Evolutionary conservation across 495 filamentous ascomycete species (phyloP), one percentile per base, ranked within the genome.

Genomic region (Margaritispora aquatica): DNA sequence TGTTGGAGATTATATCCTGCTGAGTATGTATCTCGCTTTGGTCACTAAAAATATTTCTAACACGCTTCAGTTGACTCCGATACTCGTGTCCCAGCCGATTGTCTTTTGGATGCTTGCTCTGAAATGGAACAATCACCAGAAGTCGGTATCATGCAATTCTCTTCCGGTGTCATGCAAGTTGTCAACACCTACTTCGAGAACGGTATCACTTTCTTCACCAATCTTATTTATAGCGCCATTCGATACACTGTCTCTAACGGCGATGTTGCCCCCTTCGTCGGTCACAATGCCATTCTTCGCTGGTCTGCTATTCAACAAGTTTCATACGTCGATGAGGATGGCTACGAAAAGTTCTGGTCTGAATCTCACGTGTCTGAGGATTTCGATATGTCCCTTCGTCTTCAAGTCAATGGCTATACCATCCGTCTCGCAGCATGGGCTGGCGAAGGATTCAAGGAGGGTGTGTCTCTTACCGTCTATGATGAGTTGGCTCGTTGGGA

Each of bases 401-500:
- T 92, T 20, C 88, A 92, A 69, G 82, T 78, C 52, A 74, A 58
- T 63, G 88, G 88, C 17, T 90, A 90, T 70, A 83, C 85, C 63
- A 83, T 92, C 62, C 85, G 88, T 11, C 77, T 91, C 0, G 88
- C 82, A 24, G 82, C 86, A 13, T 92, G 87, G 77, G 80, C 84
- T 22, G 83, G 83, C 50, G 82, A 88, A 24, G 88, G 86, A 51
- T 92, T 90, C 75, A 91, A 91, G 69, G 88, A 92, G 68, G 88
- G 88, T 60, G 88, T 92, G 24, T 92, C 88, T 13, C 76, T 92
- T 11, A 92, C 88, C 9, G 88, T 92, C 26, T 92, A 92, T 70
- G 88, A 92, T 69, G 88, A 92, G 68, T 74, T 92, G 23, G 84
- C 86, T 2, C 85, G 88, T 27, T 92, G 88, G 88, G 88, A 92